Evolutionary conservation across 1,284 basidiomycete species (phyloP), one percentile per base, ranked within the genome.

Genomic region (Chiua sp.): DNA sequence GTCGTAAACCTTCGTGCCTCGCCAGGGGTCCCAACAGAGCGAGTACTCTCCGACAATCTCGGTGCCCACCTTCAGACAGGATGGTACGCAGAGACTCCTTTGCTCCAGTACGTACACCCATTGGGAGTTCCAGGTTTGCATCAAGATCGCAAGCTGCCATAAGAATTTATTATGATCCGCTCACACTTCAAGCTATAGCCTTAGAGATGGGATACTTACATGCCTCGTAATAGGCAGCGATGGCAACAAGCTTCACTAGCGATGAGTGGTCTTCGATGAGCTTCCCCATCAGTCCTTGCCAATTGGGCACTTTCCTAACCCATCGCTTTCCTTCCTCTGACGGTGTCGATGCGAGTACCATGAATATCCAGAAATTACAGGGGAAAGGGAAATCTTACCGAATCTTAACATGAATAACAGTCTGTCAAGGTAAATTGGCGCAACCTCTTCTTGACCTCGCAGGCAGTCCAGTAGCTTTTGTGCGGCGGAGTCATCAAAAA

Each of bases 321-420:
- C 57, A 62, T 46, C 63, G 47, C 33, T 51, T 71, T 26, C 71
- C 72, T 13, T 72, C 71, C 33, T 59, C 72, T 74, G 30, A 28
- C n/a, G n/a, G n/a, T n/a, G n/a, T n/a, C 49, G 7, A 15, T 0
- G 10, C 5, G 51, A 1, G 4, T 30, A 7, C 32, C 10, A 7
- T 49, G 1, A 58, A 5, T 30, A 50, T 37, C 15, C 3, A 26
- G 18, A n/a, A 7, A 5, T 53, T 15, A 5, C 5, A 46, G 20
- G 49, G 33, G 10, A 28, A 1, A 26, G 47, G 51, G 13, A 23
- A 7, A 32, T 26, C 63, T 39, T 35, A 72, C 68, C 53, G 53
- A 65, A 69, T 59, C 64, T 59, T 4, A 72, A 7, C 65, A 72
- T 61, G 51, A 72, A n/a, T n/a, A n/a, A n/a, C n/a, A n/a, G n/a